Base-by-base conservation (phyloP, 495 filamentous ascomycete species). In the Xylaria scruposa region DNA sequence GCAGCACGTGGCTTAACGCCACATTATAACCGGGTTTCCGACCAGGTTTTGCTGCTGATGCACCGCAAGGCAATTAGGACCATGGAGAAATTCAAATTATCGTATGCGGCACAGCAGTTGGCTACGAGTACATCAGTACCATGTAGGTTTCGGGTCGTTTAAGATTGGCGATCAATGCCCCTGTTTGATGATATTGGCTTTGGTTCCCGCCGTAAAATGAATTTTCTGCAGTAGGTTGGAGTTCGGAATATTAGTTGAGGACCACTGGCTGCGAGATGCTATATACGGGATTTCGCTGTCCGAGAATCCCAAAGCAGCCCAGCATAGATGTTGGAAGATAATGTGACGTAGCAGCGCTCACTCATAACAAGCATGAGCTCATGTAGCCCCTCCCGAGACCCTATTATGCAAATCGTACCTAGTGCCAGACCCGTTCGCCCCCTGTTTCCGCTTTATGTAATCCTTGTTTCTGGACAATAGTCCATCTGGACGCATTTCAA, bases 1-100 rank as follows among this genome's bases (percentile, higher is more conserved):
- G n/a, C 31, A 60, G 58, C 58, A 60, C 58, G 58, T 60, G 58
- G 58, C 58, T 60, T 36, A 38, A 60, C 17, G 58, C 31, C 58
- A n/a, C 4, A 60, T 36, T 36, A n/a, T 38, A 21, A 38, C 33
- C 31, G 8, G 58, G 33, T 36, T 21, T 38, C 19, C 6, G 58
- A 59, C 58, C 31, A 60, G 58, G 31, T 60, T 56, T 0, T 13
- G 17, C 15, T 40, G 19, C 8, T 60, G 58, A 59, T 19, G 58
- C 31, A 60, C 21, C 3, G 13, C 51, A 21, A 24, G 49, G 19
- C 49, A 21, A 53, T 53, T 54, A 19, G 26, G 53, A 58, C 13
- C 1, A 15, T 31, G n/a, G 0, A 67, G 44, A 31, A 67, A 21
- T 9, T 51, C 63, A 67, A 67, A 67, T 67, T 38, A 17, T 53